A percentile compares a stretch with the other conserved stretches of the same genome.
Evolutionary conservation across 441 rosid genomes (phyloP).

Genomic region (Adansonia rubrostipa): DNA sequence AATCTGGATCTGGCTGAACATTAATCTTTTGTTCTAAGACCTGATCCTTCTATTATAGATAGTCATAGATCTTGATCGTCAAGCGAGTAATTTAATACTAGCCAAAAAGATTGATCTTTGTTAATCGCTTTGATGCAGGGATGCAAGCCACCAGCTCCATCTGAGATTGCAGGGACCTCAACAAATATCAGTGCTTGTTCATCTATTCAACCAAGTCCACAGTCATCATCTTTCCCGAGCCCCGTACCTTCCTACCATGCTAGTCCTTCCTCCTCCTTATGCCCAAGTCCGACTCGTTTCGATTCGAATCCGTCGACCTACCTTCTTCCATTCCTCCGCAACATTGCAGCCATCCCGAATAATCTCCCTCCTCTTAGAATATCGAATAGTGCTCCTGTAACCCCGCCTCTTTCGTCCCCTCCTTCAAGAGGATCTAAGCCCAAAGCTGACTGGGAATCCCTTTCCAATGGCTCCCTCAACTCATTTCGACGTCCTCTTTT

Average conservation of each 20-base stretch:
- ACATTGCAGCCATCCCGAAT: slow-evolving; percentile 57
- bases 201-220: slow-evolving; percentile 87
- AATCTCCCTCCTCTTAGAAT: slow-evolving; percentile 67
- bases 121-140: slow-evolving; percentile 53
- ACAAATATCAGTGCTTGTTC: slow-evolving; percentile 70
- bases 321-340: slow-evolving; percentile 58
- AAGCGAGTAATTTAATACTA: neutral
- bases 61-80: neutral
- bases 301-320: slow-evolving; percentile 35
- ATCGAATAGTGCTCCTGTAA: slow-evolving; percentile 81
- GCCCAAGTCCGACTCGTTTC: slow-evolving; percentile 67
- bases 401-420: slow-evolving; percentile 72
- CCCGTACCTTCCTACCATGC: slow-evolving; percentile 73
- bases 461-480: slow-evolving; percentile 55
- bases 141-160: slow-evolving; percentile 53
- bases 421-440: slow-evolving; percentile 52
- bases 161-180: slow-evolving; percentile 54
- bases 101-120: neutral
- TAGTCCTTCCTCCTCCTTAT: slow-evolving; percentile 68
- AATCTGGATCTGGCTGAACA: neutral
- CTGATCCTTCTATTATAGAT: neutral
- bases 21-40: neutral
- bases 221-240: slow-evolving; percentile 79
- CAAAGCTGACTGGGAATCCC: slow-evolving; percentile 66
- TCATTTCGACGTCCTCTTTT: slow-evolving; percentile 49